Evolutionary conservation across 192 early-diverging fungal species (phyloP), one percentile per base, ranked within the genome.

Genomic region (Ambispora gerdemannii): DNA sequence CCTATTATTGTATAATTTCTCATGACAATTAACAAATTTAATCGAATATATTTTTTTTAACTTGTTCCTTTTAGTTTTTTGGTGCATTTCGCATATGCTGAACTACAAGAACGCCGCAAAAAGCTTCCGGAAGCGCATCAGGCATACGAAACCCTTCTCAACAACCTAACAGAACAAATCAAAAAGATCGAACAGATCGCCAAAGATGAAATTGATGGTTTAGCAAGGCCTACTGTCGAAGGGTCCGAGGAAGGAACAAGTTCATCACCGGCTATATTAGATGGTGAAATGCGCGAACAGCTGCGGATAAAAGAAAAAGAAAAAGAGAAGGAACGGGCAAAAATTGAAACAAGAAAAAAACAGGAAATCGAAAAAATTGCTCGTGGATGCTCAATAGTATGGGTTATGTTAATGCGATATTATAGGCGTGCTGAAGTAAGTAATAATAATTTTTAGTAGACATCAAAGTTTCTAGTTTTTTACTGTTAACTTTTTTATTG

Each of bases 371-470:
- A 78, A 8, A 78, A 81, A 20, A 67, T 84, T 68, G 86, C 84
- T 60, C 77, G 85, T 56, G 81, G 80, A 1, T 83, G 87, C 65
- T 83, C 84, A 8, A 66, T 94, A 36, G 85, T 87, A 19, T 96
- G 93, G 92, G 91, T 96, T 61, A 89, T 91, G 72, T 92, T 94
- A 63, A 92, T 96, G 91, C 83, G 92, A 19, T 85, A 89, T 63
- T 77, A 84, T 17, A 83, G 94, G 73, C 75, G 96, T 31, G 76
- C 86, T 0, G 90, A 98, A 72, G 90, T 90, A 74, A 74, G 73
- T 7, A n/a, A n/a, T n/a, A n/a, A n/a, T n/a, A n/a, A n/a, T n/a
- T n/a, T n/a, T n/a, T n/a, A n/a, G n/a, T n/a, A n/a, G n/a, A n/a
- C n/a, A n/a, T n/a, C n/a, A n/a, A n/a, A n/a, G n/a, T n/a, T n/a